Evolutionary conservation across 208 protist species (phyloP).

Genomic region (Trypanosoma lewisi): DNA sequence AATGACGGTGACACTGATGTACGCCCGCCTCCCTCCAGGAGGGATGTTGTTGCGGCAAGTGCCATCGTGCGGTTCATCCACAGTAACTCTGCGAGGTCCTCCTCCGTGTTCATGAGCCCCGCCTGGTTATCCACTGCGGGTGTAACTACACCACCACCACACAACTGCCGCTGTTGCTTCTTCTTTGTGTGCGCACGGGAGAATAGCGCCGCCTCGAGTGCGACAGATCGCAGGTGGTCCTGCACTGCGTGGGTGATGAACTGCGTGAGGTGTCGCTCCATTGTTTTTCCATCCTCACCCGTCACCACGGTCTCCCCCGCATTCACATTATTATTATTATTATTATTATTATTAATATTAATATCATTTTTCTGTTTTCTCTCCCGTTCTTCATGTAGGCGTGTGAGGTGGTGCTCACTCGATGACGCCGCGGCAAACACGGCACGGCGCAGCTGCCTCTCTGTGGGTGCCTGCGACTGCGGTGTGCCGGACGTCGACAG

Average conservation of each 20-base stretch:
- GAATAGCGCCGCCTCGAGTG: background rate
- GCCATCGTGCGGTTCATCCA: constrained; percentile 29
- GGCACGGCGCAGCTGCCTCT: constrained; percentile 2
- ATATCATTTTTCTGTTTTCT: too few species aligned
- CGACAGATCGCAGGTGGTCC: constrained; percentile 17
- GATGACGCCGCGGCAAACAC: constrained; percentile 7
- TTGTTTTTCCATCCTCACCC: background rate
- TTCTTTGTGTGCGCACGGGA: background rate
- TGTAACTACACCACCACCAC: background rate
- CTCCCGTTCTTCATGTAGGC: constrained; percentile 7
- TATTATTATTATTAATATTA: too few species aligned
- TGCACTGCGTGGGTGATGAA: constrained; percentile 16
- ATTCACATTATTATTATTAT: too few species aligned
- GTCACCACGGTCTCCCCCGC: background rate
- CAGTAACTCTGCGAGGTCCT: constrained; percentile 12
- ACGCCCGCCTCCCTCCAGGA: background rate
- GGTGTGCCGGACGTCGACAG: background rate
- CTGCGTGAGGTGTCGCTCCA: background rate
- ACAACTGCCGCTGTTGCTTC: too few species aligned
- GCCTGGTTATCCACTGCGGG: background rate
- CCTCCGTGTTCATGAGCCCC: constrained; percentile 5
- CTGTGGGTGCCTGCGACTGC: background rate
- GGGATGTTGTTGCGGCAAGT: constrained; percentile 18
- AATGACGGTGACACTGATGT: too few species aligned
- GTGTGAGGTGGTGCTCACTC: constrained; percentile 17